These are phyloP conservation scores for Rhizophora apiculata DNA, from an alignment of 345 rosid species.

Conservation along the genomic window DNA sequence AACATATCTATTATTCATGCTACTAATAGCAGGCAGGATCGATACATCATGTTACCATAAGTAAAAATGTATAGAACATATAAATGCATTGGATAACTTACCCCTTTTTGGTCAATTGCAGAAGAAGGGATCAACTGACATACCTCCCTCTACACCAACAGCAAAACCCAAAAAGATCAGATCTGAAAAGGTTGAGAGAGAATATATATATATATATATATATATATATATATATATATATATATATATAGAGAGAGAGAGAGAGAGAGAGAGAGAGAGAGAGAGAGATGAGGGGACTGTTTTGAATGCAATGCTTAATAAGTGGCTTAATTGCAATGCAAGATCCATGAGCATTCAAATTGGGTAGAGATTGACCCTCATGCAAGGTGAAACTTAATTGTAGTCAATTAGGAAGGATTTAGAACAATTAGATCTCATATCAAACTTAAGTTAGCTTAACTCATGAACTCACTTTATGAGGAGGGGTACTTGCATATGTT, in stretches of 20 bases:
- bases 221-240: no score
- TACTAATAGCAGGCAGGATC: not conserved
- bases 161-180: constrained; percentile 8
- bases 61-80: not conserved
- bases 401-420: no score
- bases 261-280: not conserved
- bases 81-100: constrained; percentile 35
- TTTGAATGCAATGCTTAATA: no score
- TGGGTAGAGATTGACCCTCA: no score
- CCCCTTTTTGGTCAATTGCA: constrained; percentile 70
- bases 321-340: no score
- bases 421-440: not conserved
- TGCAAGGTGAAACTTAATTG: no score
- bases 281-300: no score
- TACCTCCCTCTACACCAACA: constrained; percentile 80
- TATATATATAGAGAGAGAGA: not conserved
- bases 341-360: no score
- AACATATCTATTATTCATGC: not conserved
- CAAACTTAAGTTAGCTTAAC: not conserved
- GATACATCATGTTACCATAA: not conserved
- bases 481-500: constrained; percentile 66
- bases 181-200: not conserved
- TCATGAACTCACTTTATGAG: constrained; percentile 64
- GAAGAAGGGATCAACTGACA: constrained; percentile 77
- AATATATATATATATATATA: no score